phyloP scores from a whole-genome alignment of 2,329 filamentous ascomycete genomes.

The Diaporthe sp. region DNA sequence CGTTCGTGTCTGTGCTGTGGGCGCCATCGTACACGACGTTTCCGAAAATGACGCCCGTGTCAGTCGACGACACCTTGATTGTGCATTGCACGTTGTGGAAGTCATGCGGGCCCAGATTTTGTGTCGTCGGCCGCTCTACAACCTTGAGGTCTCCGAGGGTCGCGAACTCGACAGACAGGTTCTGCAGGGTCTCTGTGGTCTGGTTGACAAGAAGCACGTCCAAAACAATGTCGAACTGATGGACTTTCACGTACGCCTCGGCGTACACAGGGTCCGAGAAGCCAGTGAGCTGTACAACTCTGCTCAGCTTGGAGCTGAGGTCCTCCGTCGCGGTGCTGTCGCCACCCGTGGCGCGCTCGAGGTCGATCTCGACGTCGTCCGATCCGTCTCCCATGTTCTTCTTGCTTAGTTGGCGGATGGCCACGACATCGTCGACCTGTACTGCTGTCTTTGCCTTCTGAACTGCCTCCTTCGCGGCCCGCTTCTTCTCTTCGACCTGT shows the following conservation, averaged over 20 bases:
- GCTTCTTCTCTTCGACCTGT: conserved; percentile 96
- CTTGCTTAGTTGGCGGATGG: conserved; percentile 92
- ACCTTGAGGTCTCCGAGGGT: conserved; percentile 98
- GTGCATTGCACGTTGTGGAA: conserved; percentile 99
- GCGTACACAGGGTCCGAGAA: conserved; percentile 99
- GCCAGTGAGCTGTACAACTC: conserved; percentile 96
- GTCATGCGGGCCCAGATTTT: conserved; percentile 94
- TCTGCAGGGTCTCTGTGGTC: conserved; percentile 95
- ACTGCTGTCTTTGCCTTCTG: conserved; percentile 95
- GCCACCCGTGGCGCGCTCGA: conserved; percentile 94
- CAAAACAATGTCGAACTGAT: conserved; percentile 98
- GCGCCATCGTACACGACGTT: conserved; percentile 98
- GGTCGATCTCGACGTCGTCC: conserved; percentile 89
- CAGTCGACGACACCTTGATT: conserved; percentile 97
- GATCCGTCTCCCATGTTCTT: conserved; percentile 86
- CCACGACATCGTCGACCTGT: conserved; percentile 94
- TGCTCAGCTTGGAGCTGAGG: conserved; percentile 91
- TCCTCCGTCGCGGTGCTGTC: conserved; percentile 84
- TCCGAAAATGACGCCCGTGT: conserved; percentile 98
- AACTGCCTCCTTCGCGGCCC: conserved; percentile 91
- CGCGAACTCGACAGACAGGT: conserved; percentile 98
- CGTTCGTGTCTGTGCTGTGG: conserved; percentile 91
- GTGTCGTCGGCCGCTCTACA: conserved; percentile 94
- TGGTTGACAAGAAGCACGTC: conserved; percentile 98
- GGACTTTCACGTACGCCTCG: conserved; percentile 98